Evolutionary conservation across 306 rosid species (phyloP).

Genomic region (Biancaea sappan): DNA sequence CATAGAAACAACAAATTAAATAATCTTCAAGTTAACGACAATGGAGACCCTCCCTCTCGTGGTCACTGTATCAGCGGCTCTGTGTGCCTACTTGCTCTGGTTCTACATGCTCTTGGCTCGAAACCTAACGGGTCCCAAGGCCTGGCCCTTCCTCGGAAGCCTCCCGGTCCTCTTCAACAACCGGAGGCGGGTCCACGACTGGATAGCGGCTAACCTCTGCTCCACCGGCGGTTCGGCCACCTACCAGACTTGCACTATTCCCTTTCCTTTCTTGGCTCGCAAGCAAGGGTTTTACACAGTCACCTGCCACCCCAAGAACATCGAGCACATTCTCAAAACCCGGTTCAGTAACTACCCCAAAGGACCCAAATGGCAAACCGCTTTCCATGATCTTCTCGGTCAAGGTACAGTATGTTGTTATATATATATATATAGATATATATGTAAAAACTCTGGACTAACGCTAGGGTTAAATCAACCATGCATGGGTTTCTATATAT

Average conservation of each 20-base stretch:
- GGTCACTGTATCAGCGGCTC: constrained; percentile 39
- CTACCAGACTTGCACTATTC: constrained; percentile 79
- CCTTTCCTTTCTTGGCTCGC: constrained; percentile 71
- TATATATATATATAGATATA: too few species aligned
- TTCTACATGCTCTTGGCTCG: constrained; percentile 49
- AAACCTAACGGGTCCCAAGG: constrained; percentile 72
- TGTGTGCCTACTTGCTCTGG: constrained; percentile 62
- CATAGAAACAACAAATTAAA: background rate
- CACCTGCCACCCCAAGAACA: constrained; percentile 76
- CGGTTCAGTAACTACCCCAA: constrained; percentile 88
- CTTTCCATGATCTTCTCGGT: constrained; percentile 86
- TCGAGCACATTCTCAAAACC: constrained; percentile 78
- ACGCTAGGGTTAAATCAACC: too few species aligned
- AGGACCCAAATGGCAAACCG: constrained; percentile 86
- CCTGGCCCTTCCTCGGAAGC: constrained; percentile 79
- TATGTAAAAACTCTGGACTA: too few species aligned
- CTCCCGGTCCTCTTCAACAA: constrained; percentile 62
- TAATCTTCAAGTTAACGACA: too few species aligned
- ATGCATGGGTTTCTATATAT: too few species aligned
- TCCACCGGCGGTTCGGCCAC: constrained; percentile 58
- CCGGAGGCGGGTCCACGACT: constrained; percentile 71
- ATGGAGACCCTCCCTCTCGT: constrained; percentile 55
- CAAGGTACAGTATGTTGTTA: constrained; percentile 60
- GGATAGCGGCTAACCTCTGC: constrained; percentile 72
- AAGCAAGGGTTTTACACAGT: constrained; percentile 72